Base-by-base conservation (phyloP, 257 asterid genomes). In the Osmanthus fragrans region DNA sequence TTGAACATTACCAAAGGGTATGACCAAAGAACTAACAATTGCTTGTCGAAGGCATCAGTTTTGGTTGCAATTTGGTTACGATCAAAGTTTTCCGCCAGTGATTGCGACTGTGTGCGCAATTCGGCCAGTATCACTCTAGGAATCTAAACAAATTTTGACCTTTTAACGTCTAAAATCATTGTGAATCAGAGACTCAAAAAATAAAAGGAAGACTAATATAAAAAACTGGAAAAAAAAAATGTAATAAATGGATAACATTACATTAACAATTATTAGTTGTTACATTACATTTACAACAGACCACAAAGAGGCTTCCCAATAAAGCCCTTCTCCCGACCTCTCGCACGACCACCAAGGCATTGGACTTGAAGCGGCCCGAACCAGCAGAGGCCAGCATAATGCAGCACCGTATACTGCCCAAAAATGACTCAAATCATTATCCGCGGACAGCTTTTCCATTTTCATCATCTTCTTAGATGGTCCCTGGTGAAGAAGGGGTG, bases 401-500 rank as follows among this genome's bases (percentile, higher is more conserved):
- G 69, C 34, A 25, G 69, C 34, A 25, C 69, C 21, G 3, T 27
- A 1, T n/a, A 27, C 69, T 27, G 7, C 34, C 3, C 69, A 63
- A 27, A 23, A 63, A 34, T 25, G 34, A 25, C 18, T 25, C 16
- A 5, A 11, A 58, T n/a, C 66, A 1, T 51, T 19, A 15, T 51
- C 4, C 12, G 5, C 4, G 12, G 25, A 58, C 66, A 60, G 32
- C 9, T 60, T 60, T 13, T 63, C 36, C 5, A 1, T 29, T 42
- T 18, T 39, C 42, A 74, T 3, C 66, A 73, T 54, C 83, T 71
- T 54, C 83, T 71, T 0, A 79, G 58, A 72, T 39, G 74, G 64
- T 87, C 91, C 75, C 85, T 74, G 40, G 84, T 70, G 30, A 87
- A 87, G 67, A 87, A 85, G 0, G 89, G 89, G 72, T 87, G 89